Evolutionary conservation across 179 eudicot species (phyloP), one percentile per base, ranked within the genome.

Genomic region (Silene noctiflora): DNA sequence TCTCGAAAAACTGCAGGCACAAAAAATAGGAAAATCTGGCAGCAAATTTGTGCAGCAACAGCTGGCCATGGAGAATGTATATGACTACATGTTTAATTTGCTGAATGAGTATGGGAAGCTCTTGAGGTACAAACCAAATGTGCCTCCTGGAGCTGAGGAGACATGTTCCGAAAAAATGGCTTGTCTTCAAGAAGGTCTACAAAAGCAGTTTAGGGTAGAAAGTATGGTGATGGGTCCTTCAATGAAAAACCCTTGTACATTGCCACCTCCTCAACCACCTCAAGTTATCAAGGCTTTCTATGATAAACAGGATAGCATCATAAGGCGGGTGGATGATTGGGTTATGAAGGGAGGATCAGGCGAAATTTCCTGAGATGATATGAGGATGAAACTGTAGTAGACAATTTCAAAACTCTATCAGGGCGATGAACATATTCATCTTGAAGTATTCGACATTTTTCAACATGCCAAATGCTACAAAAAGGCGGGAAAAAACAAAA

Each of bases 21-120:
- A 86, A 35, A 83, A 81, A 68, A 88, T 85, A 8, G 91, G 87
- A 13, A 77, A 76, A 64, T 75, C 79, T 3, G 87, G 81, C 0
- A 83, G 81, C 69, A 77, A 66, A 51, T 86, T 81, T 42, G 80
- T 85, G 6, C 89, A 86, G 58, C 73, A 88, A 66, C 85, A 88
- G 29, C 75, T 88, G 29, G 67, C n/a, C 27, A 85, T 86, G 89
- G 81, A 86, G 2, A 69, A 84, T 71, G 87, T 88, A 1, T 88
- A 86, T 7, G 91, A 88, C 76, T 86, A 88, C 76, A 88, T 86
- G 88, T 88, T 85, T 59, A 89, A 88, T 83, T 72, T 88, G 62
- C 67, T 88, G 33, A 88, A 76, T 14, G 91, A 86, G 58, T 88
- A 88, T 33, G 88, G 81, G 58, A 88, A 86, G 77, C 86, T 88